A percentile compares a stretch with the other conserved stretches of the same genome.
Evolutionary conservation across 2,329 filamentous ascomycete genomes (phyloP).

Genomic region (Eutypa lata): DNA sequence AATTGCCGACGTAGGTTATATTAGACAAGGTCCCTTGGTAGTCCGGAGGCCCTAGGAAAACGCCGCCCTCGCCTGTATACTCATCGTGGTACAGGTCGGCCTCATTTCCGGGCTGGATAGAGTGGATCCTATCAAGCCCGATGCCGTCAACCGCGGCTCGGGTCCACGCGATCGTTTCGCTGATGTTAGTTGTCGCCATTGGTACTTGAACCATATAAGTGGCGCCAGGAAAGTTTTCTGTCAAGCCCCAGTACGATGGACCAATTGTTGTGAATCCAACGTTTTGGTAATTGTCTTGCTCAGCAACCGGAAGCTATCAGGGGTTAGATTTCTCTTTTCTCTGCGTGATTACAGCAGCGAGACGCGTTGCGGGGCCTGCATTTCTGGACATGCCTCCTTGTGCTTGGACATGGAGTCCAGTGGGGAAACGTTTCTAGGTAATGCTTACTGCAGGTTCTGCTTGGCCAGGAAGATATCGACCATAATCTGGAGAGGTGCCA

Average conservation of each 20-base stretch:
- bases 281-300: conserved; percentile 32
- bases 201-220: conserved; percentile 34
- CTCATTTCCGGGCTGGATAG: conserved; percentile 35
- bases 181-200: conserved; percentile 31
- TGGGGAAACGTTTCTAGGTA: not conserved
- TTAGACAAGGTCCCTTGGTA: conserved; percentile 32
- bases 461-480: conserved; percentile 29
- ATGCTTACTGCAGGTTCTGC: conserved; percentile 17
- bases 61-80: conserved; percentile 20
- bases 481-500: conserved; percentile 34
- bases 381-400: too few relatives aligned
- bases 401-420: too few relatives aligned
- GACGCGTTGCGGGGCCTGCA: too few relatives aligned
- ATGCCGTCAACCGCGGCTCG: conserved; percentile 26
- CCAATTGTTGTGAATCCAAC: conserved; percentile 33
- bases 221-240: conserved; percentile 28
- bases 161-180: conserved; percentile 31
- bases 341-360: not conserved
- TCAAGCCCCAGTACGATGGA: conserved; percentile 30
- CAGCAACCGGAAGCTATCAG: conserved; percentile 25
- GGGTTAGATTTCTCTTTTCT: not conserved
- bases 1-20: conserved; percentile 33
- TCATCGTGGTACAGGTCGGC: conserved; percentile 29
- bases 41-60: conserved; percentile 28
- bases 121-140: conserved; percentile 30